Percentiles rank a stretch among this genome's conserved stretches.
These are phyloP conservation scores for Penicilliopsis zonata DNA, from an alignment of 495 filamentous ascomycete species.

Conservation along the genomic window DNA sequence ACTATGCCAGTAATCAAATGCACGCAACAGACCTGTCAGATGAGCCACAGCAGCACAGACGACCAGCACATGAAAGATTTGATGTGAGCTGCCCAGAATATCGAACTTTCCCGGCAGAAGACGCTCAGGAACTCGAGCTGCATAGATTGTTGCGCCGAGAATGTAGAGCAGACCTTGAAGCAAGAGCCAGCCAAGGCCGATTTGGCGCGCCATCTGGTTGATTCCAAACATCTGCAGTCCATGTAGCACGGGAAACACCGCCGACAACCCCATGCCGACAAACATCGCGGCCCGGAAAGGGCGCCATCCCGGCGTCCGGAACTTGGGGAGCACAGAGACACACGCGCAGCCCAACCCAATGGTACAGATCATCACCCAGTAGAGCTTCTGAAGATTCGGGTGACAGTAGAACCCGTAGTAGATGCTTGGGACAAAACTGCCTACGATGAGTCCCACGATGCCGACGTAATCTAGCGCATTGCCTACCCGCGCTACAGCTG, in stretches of 20 bases:
- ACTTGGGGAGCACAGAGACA: constrained; percentile 65
- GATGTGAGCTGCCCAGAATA: constrained; percentile 49
- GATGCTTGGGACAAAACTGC: constrained; percentile 73
- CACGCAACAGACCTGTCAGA: constrained; percentile 42
- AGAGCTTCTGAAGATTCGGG: constrained; percentile 46
- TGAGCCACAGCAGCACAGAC: constrained; percentile 47
- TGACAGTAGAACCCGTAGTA: constrained; percentile 78
- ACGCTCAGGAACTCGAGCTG: constrained; percentile 42
- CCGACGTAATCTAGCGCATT: constrained; percentile 84
- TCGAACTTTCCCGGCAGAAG: constrained; percentile 42
- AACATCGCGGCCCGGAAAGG: constrained; percentile 89
- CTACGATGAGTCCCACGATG: constrained; percentile 80
- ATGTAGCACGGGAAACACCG: constrained; percentile 68
- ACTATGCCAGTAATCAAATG: constrained; percentile 44
- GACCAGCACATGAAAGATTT: constrained; percentile 54
- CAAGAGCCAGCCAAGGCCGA: constrained; percentile 76
- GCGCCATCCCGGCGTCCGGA: constrained; percentile 70
- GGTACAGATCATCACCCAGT: constrained; percentile 69
- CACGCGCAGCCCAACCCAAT: constrained; percentile 62
- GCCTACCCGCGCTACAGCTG: constrained; percentile 42
- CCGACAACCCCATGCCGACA: constrained; percentile 75
- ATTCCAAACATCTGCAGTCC: constrained; percentile 52
- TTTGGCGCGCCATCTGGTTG: constrained; percentile 47
- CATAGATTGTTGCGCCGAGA: constrained; percentile 74
- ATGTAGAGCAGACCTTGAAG: constrained; percentile 77